Conservation (phyloP, 768 basidiomycete species). For the Collybia nuda region DNA sequence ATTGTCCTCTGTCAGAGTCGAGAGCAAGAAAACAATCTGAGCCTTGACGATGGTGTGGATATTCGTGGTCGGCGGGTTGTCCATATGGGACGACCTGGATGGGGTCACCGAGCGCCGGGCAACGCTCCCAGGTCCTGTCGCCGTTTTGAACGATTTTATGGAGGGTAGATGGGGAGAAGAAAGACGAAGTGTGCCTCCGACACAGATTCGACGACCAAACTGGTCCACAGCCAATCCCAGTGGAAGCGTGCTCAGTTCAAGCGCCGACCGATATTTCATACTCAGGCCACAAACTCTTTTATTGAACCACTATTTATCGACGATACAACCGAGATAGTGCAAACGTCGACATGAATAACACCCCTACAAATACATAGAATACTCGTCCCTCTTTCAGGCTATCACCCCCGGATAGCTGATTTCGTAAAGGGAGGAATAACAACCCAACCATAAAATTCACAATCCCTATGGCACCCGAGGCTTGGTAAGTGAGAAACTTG, state of each 20-base stretch:
- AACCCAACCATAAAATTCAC: conserved; percentile 85
- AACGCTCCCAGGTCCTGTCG: conserved; percentile 69
- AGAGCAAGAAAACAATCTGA: conserved; percentile 96
- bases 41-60: conserved; percentile 94
- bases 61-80: conserved; percentile 80
- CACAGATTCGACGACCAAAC: conserved; percentile 42
- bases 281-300: conserved; percentile 19
- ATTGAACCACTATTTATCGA: conserved; percentile 26
- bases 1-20: conserved; percentile 95
- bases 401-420: conserved; percentile 64
- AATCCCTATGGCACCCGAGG: conserved; percentile 53
- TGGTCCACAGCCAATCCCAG: conserved; percentile 29
- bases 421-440: conserved; percentile 81
- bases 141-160: conserved; percentile 59
- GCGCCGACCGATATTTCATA: conserved; percentile 31
- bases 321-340: conserved; percentile 38
- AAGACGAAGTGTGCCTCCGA: conserved; percentile 37
- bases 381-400: conserved; percentile 76
- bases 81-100: conserved; percentile 85
- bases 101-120: conserved; percentile 72
- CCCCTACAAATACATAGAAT: conserved; percentile 78
- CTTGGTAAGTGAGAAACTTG: background rate
- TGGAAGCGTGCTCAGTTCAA: conserved; percentile 23
- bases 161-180: conserved; percentile 37
- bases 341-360: conserved; percentile 44